Base-by-base conservation (phyloP, 1,139 yeast species). In the Pichia sp. region DNA sequence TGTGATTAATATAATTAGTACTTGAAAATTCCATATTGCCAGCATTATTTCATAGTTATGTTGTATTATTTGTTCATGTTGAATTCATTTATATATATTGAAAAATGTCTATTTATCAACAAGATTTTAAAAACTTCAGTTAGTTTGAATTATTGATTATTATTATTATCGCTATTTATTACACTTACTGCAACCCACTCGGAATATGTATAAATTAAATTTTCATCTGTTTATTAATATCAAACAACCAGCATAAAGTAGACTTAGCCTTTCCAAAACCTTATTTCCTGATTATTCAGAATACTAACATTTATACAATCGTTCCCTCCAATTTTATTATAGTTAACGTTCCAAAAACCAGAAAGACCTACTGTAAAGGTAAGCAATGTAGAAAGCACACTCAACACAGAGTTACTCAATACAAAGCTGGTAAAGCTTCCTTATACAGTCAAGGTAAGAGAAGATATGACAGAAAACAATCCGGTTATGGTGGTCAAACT, bases 401-500 rank as follows among this genome's bases (percentile, higher is more conserved):
- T 73, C 97, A 90, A 80, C 99, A 93, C 96, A 93, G 93, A 86
- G 99, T 93, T 73, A 91, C 99, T 78, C 99, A 93, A 84, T 95
- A 93, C 95, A 93, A 93, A 80, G 96, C 98, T 74, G 99, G 99
- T 81, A 93, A 93, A 84, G 98, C 98, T 75, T 91, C 98, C 66
- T 85, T 91, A 73, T 90, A 84, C 75, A 97, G 98, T 69, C 98
- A 93, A 83, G 99, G 99, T 86, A 95, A 95, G 91, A 89, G 99
- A 85, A 91, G 99, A 84, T 93, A 93, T 83, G 99, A 95, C 95
- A 96, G 99, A 80, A 93, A 93, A 82, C 99, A 93, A 83, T 77
- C 88, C 73, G 99, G 99, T 89, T 93, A 84, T 81, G 99, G 99
- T 88, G 99, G 99, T 88, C 99, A 93, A 83, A 93, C 99, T 81